Conservation (phyloP, 306 rosid genomes). For the Vigna nakashimae region DNA sequence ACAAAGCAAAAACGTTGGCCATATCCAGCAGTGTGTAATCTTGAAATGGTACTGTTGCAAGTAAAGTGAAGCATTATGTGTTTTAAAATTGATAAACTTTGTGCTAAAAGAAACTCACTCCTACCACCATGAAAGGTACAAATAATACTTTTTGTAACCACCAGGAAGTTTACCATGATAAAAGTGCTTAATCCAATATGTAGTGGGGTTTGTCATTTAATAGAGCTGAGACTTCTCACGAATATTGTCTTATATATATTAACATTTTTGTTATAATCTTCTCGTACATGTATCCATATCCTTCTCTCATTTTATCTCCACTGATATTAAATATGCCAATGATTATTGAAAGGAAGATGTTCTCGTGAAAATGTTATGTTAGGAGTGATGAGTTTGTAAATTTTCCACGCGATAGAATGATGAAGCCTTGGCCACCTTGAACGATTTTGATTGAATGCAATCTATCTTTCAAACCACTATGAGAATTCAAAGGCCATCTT, state of each 20-base stretch:
- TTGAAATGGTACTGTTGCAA: conserved; percentile 50
- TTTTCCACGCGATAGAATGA: conserved; percentile 15
- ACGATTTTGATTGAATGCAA: conserved; percentile 29
- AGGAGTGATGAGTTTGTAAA: conserved; percentile 11
- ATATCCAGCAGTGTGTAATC: conserved; percentile 46
- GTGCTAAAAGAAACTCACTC: conserved; percentile 48
- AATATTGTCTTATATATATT: neutral
- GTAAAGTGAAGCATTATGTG: conserved; percentile 54
- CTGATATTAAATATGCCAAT: conserved; percentile 30
- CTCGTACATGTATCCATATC: neutral
- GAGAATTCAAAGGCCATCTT: conserved; percentile 13
- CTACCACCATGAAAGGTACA: conserved; percentile 61
- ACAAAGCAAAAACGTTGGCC: conserved; percentile 46
- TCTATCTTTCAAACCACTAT: conserved; percentile 20
- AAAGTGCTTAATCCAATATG: conserved; percentile 57
- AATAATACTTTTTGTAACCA: conserved; percentile 43
- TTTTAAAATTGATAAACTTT: conserved; percentile 45
- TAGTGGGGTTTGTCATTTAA: conserved; percentile 58
- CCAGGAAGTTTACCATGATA: conserved; percentile 51
- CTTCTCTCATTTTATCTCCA: conserved; percentile 28
- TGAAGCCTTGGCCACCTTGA: conserved; percentile 29
- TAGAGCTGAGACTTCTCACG: neutral
- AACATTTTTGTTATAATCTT: neutral
- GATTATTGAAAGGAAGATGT: conserved; percentile 41
- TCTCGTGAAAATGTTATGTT: conserved; percentile 20